Conservation (phyloP, 1,284 basidiomycete genomes). For the Ganoderma sinense region DNA sequence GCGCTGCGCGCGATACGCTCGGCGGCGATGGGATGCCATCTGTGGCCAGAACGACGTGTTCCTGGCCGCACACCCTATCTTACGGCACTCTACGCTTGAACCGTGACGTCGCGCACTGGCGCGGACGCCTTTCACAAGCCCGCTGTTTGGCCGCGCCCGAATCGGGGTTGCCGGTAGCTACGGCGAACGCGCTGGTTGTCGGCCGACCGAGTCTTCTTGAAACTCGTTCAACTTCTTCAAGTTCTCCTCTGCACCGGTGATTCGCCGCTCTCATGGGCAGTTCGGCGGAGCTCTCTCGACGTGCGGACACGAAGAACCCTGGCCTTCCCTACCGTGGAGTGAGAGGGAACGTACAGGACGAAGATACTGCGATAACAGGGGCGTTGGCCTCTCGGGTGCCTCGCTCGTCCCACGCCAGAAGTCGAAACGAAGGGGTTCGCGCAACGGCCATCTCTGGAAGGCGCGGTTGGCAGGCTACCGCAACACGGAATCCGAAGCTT, state of each 20-base stretch:
- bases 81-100: background rate
- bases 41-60: background rate
- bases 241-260: background rate
- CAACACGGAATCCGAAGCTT: background rate
- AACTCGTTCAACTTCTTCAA: background rate
- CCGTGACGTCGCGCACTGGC: background rate
- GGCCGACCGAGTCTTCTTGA: background rate
- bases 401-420: background rate
- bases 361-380: background rate
- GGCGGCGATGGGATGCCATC: background rate
- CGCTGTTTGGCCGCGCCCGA: background rate
- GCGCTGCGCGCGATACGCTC: background rate
- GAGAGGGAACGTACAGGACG: background rate
- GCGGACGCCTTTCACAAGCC: background rate
- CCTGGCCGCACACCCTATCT: background rate
- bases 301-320: background rate
- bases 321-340: background rate
- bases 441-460: slow-evolving; percentile 2
- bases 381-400: background rate
- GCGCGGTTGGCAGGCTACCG: background rate
- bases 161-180: slow-evolving; percentile 1
- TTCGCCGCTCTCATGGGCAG: background rate
- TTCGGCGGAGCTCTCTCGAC: background rate
- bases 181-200: background rate
- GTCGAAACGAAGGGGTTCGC: background rate